phyloP scores from a whole-genome alignment of 345 rosid species.

The Trapa incisa region DNA sequence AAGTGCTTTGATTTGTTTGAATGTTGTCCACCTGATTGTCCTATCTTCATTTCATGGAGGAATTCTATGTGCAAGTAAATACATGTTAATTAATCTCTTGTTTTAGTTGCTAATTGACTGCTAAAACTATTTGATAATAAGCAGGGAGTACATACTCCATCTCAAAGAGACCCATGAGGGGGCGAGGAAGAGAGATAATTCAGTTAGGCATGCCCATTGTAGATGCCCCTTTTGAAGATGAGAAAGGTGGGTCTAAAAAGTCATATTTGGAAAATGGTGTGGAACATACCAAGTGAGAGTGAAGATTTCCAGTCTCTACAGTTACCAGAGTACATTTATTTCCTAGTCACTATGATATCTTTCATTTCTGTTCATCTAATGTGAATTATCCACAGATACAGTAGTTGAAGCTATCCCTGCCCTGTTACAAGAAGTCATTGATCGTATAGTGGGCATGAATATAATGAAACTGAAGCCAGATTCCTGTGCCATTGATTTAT shows the following conservation, averaged over 20 bases:
- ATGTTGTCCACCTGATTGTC: too few relatives aligned
- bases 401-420: conserved; percentile 62
- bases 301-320: too few relatives aligned
- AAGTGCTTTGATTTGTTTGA: too few relatives aligned
- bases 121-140: conserved; percentile 9
- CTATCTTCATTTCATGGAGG: too few relatives aligned
- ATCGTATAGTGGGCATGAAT: conserved; percentile 46
- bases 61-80: too few relatives aligned
- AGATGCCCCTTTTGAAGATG: conserved; percentile 65
- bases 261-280: conserved; percentile 20
- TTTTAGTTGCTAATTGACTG: not conserved
- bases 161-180: conserved; percentile 67
- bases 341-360: not conserved
- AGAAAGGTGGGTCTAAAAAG: conserved; percentile 42
- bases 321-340: not conserved
- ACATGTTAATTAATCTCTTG: too few relatives aligned
- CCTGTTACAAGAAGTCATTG: conserved; percentile 60
- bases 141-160: conserved; percentile 67
- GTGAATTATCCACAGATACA: conserved; percentile 32
- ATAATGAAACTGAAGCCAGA: conserved; percentile 61
- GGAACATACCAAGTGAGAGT: too few relatives aligned
- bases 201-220: conserved; percentile 77
- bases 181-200: conserved; percentile 93
- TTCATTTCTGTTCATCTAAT: not conserved
- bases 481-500: conserved; percentile 72